Evolutionary conservation across 257 asterid species (phyloP).

Genomic region (Paulownia fortunei): DNA sequence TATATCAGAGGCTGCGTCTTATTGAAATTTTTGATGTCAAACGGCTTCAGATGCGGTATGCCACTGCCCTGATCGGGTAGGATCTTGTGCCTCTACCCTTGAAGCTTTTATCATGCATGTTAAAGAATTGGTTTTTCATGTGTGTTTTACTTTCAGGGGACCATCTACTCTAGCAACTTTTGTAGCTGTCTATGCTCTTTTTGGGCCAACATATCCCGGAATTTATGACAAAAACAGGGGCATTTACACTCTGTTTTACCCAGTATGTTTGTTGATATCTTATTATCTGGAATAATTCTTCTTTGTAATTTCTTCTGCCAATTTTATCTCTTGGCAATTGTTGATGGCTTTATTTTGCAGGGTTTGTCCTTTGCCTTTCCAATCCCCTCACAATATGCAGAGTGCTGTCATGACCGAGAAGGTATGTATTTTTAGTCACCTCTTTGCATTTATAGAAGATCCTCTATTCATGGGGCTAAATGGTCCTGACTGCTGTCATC

Average conservation of each 20-base stretch:
- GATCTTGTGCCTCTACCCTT: constrained; percentile 26
- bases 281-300: background rate
- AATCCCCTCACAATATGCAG: constrained; percentile 70
- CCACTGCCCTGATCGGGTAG: constrained; percentile 78
- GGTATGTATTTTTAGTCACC: constrained; percentile 29
- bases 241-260: constrained; percentile 74
- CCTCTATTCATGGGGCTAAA: constrained; percentile 14
- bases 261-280: constrained; percentile 51
- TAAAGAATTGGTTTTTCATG: background rate
- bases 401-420: constrained; percentile 58
- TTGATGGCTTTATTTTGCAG: constrained; percentile 44
- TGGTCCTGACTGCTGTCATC: constrained; percentile 10
- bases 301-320: background rate
- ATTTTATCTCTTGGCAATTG: constrained; percentile 10
- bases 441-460: constrained; percentile 8
- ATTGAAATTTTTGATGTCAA: constrained; percentile 82
- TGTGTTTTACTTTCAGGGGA: constrained; percentile 58
- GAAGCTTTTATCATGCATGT: background rate
- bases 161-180: constrained; percentile 80
- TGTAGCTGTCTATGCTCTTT: constrained; percentile 80
- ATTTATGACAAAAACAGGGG: constrained; percentile 72
- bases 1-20: constrained; percentile 75
- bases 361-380: constrained; percentile 88
- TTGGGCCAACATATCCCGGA: constrained; percentile 92
- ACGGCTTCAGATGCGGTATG: constrained; percentile 84